phyloP scores from a whole-genome alignment of 1,284 basidiomycete species.

The Schizopora paradoxa region DNA sequence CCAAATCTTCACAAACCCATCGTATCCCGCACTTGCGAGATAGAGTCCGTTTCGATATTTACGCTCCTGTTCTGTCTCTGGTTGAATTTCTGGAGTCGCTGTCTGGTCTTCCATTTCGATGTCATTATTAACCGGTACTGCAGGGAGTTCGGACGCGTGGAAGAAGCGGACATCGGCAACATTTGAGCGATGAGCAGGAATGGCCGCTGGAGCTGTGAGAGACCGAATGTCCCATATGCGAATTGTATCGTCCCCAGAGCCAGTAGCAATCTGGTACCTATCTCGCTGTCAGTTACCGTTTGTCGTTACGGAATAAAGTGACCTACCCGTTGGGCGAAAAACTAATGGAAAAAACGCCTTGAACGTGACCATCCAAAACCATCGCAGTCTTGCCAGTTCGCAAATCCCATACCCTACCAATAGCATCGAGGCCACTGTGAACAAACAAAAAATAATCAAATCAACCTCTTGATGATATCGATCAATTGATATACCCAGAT shows the following conservation, averaged over 20 bases:
- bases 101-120: slow-evolving; percentile 32
- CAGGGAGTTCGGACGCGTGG: slow-evolving; percentile 43
- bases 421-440: slow-evolving; percentile 86
- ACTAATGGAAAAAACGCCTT: slow-evolving; percentile 86
- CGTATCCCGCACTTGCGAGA: slow-evolving; percentile 92
- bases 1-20: slow-evolving; percentile 95
- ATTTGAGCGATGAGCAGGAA: slow-evolving; percentile 92
- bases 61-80: slow-evolving; percentile 53
- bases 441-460: slow-evolving; percentile 17
- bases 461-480: too few relatives aligned
- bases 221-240: slow-evolving; percentile 98
- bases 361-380: slow-evolving; percentile 96
- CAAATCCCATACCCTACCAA: slow-evolving; percentile 96
- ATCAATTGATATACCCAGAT: slow-evolving; percentile 68
- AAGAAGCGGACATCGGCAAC: slow-evolving; percentile 96
- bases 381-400: slow-evolving; percentile 94
- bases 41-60: slow-evolving; percentile 82
- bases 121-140: slow-evolving; percentile 38
- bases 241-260: slow-evolving; percentile 95
- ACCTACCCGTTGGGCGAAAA: slow-evolving; percentile 93
- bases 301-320: slow-evolving; percentile 15
- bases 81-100: slow-evolving; percentile 30
- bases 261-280: slow-evolving; percentile 95
- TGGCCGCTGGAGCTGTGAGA: slow-evolving; percentile 89
- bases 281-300: slow-evolving; percentile 16